Base-by-base conservation (phyloP, 2,329 filamentous ascomycete species). In the Gyromitra esculenta region DNA sequence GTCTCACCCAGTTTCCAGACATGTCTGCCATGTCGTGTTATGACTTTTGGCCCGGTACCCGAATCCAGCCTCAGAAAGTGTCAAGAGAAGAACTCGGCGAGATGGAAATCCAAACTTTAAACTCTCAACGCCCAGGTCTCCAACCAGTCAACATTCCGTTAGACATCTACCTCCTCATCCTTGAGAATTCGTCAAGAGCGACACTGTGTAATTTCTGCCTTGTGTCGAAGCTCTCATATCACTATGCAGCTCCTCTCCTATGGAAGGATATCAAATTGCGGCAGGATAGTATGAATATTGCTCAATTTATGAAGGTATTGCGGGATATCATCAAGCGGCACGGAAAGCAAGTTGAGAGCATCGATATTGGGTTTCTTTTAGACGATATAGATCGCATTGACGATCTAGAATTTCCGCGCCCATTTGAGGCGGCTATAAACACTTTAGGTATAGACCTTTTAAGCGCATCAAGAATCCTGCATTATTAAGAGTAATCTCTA, bases 181-280 rank as follows among this genome's bases (percentile, higher is more conserved):
- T 74, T 13, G 71, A 74, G 35, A 43, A 74, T 4, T 68, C 64
- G 2, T 54, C 64, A 13, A 50, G 54, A 21, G 54, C 60, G 0
- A 74, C 54, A 18, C 71, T 74, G 13, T 15, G 57, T 5, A 74
- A 52, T 18, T 52, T 74, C 21, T 75, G 57, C 63, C 72, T 57
- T 31, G 72, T 75, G 15, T 75, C 72, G 15, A 71, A 37, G n/a
- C 39, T 71, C 9, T 75, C 64, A n/a, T 63, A 69, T 41, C 64
- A 70, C 13, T 75, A 63, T 41, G 72, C 72, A 8, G 13, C 48
- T 15, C 72, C 66, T 7, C 56, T 71, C 21, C 43, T 75, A 13
- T 75, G 67, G 65, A 60, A 37, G 15, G 50, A 75, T 41, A 48
- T 71, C 37, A 48, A 75, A 18, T 18, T 75, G n/a, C 9, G n/a